Conservation (phyloP, 768 basidiomycete species). For the Podaxis pistillaris region DNA sequence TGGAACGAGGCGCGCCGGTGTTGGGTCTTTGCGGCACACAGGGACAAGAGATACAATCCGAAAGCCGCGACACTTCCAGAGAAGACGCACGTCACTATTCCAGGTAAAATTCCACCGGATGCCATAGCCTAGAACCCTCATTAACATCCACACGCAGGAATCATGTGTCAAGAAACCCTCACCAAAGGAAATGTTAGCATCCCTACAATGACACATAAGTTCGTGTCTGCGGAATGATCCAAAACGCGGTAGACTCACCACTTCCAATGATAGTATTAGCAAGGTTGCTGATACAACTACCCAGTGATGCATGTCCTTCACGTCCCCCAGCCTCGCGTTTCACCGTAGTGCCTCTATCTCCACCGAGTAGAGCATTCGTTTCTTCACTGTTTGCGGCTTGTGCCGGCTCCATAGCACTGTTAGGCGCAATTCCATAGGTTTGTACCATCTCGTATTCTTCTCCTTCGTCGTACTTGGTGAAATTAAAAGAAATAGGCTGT, state of each 20-base stretch:
- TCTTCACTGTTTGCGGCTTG: constrained; percentile 34
- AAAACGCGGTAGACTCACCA: constrained; percentile 44
- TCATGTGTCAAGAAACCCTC: constrained; percentile 21
- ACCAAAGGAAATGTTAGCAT: constrained; percentile 90
- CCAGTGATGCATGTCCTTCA: constrained; percentile 69
- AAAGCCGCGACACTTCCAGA: constrained; percentile 78
- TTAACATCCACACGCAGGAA: constrained; percentile 4
- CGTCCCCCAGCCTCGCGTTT: constrained; percentile 21
- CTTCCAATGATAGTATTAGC: constrained; percentile 92
- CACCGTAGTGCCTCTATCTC: constrained; percentile 25
- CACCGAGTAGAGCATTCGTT: constrained; percentile 59
- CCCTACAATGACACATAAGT: constrained; percentile 39
- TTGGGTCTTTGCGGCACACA: constrained; percentile 75
- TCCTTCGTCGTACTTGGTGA: constrained; percentile 23
- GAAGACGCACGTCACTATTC: constrained; percentile 82
- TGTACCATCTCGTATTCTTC: constrained; percentile 62
- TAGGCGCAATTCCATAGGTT: constrained; percentile 59
- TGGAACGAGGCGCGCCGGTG: constrained; percentile 83
- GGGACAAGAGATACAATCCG: constrained; percentile 85
- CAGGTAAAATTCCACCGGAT: constrained; percentile 85
- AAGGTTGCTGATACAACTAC: constrained; percentile 75
- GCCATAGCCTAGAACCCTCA: constrained; percentile 69
- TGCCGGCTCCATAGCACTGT: constrained; percentile 29
- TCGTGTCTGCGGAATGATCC: not conserved
- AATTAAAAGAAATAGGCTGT: not conserved